These are phyloP conservation scores for Capsella rubella DNA, from an alignment of 441 rosid species.

Conservation along the genomic window DNA sequence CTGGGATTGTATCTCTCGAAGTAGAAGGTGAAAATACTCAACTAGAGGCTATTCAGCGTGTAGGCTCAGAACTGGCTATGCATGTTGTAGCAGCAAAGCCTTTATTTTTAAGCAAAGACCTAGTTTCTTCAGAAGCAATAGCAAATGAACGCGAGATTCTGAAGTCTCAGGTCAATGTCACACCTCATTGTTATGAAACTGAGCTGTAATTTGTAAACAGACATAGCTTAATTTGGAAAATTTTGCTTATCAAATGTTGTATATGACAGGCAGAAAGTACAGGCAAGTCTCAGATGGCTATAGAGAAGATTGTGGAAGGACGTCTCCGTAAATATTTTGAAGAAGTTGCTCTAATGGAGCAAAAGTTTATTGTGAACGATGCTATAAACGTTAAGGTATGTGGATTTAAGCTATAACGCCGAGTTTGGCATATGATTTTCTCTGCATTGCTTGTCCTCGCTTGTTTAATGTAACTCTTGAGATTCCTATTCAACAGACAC, in stretches of 20 bases:
- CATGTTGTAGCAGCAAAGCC: conserved; percentile 96
- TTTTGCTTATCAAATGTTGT: conserved; percentile 25
- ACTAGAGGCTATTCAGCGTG: conserved; percentile 64
- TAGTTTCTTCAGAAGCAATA: conserved; percentile 71
- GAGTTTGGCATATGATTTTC: neutral
- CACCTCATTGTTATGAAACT: conserved; percentile 10
- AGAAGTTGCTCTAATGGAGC: conserved; percentile 92
- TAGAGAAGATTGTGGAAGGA: conserved; percentile 97
- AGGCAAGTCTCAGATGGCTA: conserved; percentile 76
- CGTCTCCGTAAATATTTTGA: conserved; percentile 89
- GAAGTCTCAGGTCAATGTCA: conserved; percentile 75
- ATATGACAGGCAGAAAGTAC: conserved; percentile 83
- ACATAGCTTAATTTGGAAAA: neutral
- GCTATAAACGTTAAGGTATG: conserved; percentile 70
- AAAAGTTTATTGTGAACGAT: conserved; percentile 79
- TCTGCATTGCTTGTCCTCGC: neutral
- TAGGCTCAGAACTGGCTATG: conserved; percentile 96
- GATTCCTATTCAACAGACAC: conserved; percentile 54
- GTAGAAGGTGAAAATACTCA: conserved; percentile 59
- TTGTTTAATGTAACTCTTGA: conserved; percentile 8
- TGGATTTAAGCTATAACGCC: neutral
- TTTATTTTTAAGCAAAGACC: conserved; percentile 74
- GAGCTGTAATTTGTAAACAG: neutral
- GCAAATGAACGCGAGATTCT: conserved; percentile 88
- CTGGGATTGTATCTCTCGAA: conserved; percentile 86